Conservation (phyloP, 2,329 filamentous ascomycete genomes). For the Colletotrichum liaoningense region DNA sequence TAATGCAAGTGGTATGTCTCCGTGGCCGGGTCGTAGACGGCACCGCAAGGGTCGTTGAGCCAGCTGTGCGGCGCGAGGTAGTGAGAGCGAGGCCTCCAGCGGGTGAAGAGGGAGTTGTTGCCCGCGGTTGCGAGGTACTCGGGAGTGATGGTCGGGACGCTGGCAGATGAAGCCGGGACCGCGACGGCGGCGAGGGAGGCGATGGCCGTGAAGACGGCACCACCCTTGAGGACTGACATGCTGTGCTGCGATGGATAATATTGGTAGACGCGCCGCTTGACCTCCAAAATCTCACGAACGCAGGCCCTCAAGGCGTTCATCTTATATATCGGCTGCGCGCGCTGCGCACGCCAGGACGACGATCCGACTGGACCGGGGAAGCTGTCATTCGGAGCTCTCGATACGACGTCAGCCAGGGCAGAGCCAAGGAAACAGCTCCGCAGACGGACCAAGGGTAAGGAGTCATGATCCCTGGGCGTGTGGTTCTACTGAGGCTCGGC, state of each 20-base stretch:
- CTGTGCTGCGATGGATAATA: neutral
- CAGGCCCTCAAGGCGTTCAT: constrained; percentile 15
- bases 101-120: constrained; percentile 36
- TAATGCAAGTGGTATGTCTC: constrained; percentile 75
- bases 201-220: constrained; percentile 34
- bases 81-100: constrained; percentile 48
- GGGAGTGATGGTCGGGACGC: constrained; percentile 24
- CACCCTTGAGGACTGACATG: constrained; percentile 33
- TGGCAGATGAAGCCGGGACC: constrained; percentile 12
- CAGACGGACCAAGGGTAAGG: constrained; percentile 12
- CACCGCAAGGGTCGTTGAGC: constrained; percentile 74
- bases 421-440: constrained; percentile 23
- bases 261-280: constrained; percentile 21
- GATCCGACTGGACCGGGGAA: neutral
- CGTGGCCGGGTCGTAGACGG: constrained; percentile 64
- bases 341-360: neutral
- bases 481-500: constrained; percentile 13
- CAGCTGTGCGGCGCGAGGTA: constrained; percentile 64
- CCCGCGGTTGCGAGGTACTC: constrained; percentile 29
- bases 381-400: constrained; percentile 7
- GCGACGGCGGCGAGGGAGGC: constrained; percentile 31
- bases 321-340: constrained; percentile 15
- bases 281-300: neutral
- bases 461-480: constrained; percentile 28
- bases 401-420: constrained; percentile 31